A percentile compares a stretch with the other conserved stretches of the same genome.
These are phyloP conservation scores for Suhomyces kunorum DNA, from an alignment of 1,139 yeast species.

Conservation along the genomic window DNA sequence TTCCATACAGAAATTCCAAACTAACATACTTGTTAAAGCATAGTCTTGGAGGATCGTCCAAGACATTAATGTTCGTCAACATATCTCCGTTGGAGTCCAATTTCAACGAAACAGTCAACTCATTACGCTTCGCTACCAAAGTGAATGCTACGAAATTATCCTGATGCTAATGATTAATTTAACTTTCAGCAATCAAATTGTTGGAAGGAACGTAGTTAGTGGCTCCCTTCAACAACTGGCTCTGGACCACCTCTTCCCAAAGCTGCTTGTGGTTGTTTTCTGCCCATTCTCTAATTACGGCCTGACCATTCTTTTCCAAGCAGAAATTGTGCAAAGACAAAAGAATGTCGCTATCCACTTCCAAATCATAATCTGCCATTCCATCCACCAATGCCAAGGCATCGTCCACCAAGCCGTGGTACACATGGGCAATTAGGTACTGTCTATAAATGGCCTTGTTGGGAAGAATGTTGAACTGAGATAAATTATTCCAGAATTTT, in stretches of 20 bases:
- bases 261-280: constrained; percentile 34
- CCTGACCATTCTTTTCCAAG: constrained; percentile 48
- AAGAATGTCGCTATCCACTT: constrained; percentile 52
- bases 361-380: constrained; percentile 55
- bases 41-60: constrained; percentile 82
- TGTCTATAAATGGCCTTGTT: constrained; percentile 59
- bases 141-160: constrained; percentile 56
- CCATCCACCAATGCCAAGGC: constrained; percentile 57
- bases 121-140: constrained; percentile 86
- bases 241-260: constrained; percentile 49
- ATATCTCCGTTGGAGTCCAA: constrained; percentile 68
- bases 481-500: constrained; percentile 62
- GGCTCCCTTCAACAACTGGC: constrained; percentile 43
- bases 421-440: constrained; percentile 72
- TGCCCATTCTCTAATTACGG: constrained; percentile 57
- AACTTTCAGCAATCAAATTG: constrained; percentile 19
- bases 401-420: constrained; percentile 60
- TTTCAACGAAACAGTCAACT: constrained; percentile 76
- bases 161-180: constrained; percentile 4
- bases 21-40: constrained; percentile 82
- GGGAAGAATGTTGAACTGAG: constrained; percentile 56
- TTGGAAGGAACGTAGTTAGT: constrained; percentile 33
- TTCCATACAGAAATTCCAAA: constrained; percentile 58
- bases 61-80: constrained; percentile 92
- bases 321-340: constrained; percentile 65